Percentiles rank a stretch among this genome's conserved stretches.
Conservation (phyloP, 2,329 filamentous ascomycete species). For the Xylariomycetidae sp. region DNA sequence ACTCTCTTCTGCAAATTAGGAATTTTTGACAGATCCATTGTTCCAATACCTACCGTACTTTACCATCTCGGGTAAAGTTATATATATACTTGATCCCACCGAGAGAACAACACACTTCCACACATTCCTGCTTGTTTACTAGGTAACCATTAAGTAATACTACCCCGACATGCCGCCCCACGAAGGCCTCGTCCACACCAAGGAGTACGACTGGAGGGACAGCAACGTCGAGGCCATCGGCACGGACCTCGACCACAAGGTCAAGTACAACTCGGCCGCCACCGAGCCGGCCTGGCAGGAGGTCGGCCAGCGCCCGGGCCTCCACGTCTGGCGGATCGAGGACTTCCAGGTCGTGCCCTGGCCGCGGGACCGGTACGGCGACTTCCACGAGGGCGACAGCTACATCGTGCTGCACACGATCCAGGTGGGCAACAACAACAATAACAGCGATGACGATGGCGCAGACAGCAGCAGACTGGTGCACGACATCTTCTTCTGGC, state of each 20-base stretch:
- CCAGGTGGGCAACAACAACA: constrained; percentile 42
- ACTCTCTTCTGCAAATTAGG: too few species aligned
- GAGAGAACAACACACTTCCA: too few species aligned
- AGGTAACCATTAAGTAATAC: too few species aligned
- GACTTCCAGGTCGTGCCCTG: constrained; percentile 60
- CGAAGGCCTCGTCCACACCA: constrained; percentile 56
- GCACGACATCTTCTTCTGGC: constrained; percentile 69
- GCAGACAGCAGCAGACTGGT: constrained; percentile 42
- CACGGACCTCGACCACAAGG: constrained; percentile 59
- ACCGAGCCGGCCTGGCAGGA: constrained; percentile 66
- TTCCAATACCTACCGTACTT: too few species aligned
- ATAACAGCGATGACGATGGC: too few species aligned
- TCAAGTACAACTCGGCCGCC: constrained; percentile 62
- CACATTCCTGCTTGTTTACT: too few species aligned
- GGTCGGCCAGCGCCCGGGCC: constrained; percentile 48
- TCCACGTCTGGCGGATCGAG: constrained; percentile 64
- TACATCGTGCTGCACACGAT: constrained; percentile 62
- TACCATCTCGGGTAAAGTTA: too few species aligned
- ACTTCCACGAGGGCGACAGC: constrained; percentile 65
- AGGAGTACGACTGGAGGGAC: constrained; percentile 64
- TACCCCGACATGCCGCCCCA: constrained; percentile 62
- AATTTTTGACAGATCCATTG: too few species aligned
- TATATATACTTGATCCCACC: too few species aligned
- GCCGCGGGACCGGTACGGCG: constrained; percentile 51
- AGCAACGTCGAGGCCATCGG: constrained; percentile 65